These are phyloP conservation scores for Diaporthe citrichinensis DNA, from an alignment of 2,329 filamentous ascomycete genomes.

Conservation along the genomic window DNA sequence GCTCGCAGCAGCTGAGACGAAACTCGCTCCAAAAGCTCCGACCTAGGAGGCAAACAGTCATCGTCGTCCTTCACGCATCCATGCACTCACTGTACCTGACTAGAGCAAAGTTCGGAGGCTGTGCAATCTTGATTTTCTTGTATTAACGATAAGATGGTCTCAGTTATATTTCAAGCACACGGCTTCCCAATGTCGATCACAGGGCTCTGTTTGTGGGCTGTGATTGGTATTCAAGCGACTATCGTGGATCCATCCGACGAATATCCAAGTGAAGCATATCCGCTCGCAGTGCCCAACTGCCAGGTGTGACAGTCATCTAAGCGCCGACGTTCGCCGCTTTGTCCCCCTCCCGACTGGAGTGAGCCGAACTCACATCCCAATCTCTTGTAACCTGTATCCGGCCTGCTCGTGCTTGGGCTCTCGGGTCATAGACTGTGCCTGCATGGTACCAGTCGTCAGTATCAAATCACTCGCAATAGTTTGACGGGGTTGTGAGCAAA, in stretches of 20 bases:
- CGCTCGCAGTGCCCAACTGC: neutral
- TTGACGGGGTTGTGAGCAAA: neutral
- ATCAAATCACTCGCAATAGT: neutral
- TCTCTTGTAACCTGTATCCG: constrained; percentile 4
- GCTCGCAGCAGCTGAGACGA: too few species aligned
- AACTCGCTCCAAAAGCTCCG: too few species aligned
- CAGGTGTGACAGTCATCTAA: neutral
- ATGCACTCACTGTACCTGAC: too few species aligned
- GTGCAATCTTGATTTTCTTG: neutral
- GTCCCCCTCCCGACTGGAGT: neutral
- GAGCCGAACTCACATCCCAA: constrained; percentile 2
- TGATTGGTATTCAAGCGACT: neutral
- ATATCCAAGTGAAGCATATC: neutral
- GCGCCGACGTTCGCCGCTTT: neutral
- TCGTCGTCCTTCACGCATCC: too few species aligned
- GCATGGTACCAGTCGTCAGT: neutral
- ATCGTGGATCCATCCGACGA: neutral
- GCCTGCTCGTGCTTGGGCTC: neutral
- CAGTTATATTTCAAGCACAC: neutral
- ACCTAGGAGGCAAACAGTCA: too few species aligned
- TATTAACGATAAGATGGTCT: neutral
- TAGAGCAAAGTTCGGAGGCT: too few species aligned
- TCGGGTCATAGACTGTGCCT: neutral
- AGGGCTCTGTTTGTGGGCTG: too few species aligned
- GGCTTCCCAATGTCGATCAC: neutral